phyloP scores from a whole-genome alignment of 495 filamentous ascomycete genomes.

The Xylaria curta region DNA sequence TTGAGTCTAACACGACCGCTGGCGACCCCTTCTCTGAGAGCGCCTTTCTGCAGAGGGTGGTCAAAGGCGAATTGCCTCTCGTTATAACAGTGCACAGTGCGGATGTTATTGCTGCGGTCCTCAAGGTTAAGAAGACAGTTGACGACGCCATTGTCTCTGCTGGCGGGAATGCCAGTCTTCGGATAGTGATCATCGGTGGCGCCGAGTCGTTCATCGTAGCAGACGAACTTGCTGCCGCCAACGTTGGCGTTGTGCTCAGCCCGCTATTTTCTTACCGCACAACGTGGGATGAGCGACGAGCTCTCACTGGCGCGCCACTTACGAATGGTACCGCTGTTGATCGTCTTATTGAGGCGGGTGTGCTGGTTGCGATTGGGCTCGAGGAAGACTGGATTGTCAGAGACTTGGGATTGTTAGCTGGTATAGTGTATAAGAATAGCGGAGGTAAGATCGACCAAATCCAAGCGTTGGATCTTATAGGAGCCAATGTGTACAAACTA shows the following conservation, averaged over 20 bases:
- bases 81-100: constrained; percentile 54
- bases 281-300: constrained; percentile 55
- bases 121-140: constrained; percentile 48
- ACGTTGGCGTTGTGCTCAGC: constrained; percentile 56
- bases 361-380: constrained; percentile 52
- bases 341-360: constrained; percentile 51
- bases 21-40: constrained; percentile 48
- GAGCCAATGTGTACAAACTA: constrained; percentile 55
- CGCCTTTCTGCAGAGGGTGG: constrained; percentile 47
- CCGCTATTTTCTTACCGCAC: constrained; percentile 50
- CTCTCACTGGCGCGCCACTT: constrained; percentile 57
- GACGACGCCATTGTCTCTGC: constrained; percentile 38
- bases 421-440: constrained; percentile 56
- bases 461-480: constrained; percentile 53
- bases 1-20: constrained; percentile 35
- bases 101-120: constrained; percentile 49
- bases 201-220: constrained; percentile 58
- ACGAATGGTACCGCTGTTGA: constrained; percentile 59
- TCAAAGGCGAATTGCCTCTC: constrained; percentile 45
- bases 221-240: constrained; percentile 50
- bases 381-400: constrained; percentile 58
- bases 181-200: constrained; percentile 54
- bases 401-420: constrained; percentile 55
- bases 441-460: constrained; percentile 45
- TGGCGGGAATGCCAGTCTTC: constrained; percentile 32